Percentiles rank a stretch among this genome's conserved stretches.
These are phyloP conservation scores for Ilex paraguariensis DNA, from an alignment of 305 asterid species.

Conservation along the genomic window DNA sequence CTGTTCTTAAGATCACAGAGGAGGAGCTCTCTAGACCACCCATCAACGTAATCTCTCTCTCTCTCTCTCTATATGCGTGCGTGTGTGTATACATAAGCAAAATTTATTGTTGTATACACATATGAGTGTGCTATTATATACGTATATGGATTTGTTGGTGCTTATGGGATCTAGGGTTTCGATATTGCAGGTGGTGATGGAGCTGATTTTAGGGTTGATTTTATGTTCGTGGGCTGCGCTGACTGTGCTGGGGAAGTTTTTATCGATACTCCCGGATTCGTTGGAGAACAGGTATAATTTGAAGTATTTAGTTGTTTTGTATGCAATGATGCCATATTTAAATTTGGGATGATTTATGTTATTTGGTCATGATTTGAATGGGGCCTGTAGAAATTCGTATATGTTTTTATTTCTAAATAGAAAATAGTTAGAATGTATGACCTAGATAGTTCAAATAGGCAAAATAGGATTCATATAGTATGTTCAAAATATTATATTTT, in stretches of 20 bases:
- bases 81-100: neutral
- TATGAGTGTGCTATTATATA: neutral
- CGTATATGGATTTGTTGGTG: neutral
- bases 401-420: no score
- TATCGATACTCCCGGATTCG: slow-evolving; percentile 68
- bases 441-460: no score
- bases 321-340: no score
- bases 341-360: no score
- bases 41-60: slow-evolving; percentile 34
- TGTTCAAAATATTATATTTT: no score
- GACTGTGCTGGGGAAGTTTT: slow-evolving; percentile 68
- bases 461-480: no score
- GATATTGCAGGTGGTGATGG: slow-evolving; percentile 67
- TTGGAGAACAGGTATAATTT: slow-evolving; percentile 68
- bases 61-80: neutral
- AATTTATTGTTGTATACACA: neutral
- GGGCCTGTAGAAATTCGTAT: no score
- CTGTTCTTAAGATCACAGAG: slow-evolving; percentile 77
- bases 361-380: no score
- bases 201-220: slow-evolving; percentile 48
- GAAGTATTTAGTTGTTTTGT: no score
- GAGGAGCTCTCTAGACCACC: slow-evolving; percentile 78
- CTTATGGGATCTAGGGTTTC: slow-evolving; percentile 19
- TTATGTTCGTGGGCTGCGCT: slow-evolving; percentile 74
- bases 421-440: no score